Conservation (phyloP, 1,284 basidiomycete species). For the Rhodotorula glutinis region DNA sequence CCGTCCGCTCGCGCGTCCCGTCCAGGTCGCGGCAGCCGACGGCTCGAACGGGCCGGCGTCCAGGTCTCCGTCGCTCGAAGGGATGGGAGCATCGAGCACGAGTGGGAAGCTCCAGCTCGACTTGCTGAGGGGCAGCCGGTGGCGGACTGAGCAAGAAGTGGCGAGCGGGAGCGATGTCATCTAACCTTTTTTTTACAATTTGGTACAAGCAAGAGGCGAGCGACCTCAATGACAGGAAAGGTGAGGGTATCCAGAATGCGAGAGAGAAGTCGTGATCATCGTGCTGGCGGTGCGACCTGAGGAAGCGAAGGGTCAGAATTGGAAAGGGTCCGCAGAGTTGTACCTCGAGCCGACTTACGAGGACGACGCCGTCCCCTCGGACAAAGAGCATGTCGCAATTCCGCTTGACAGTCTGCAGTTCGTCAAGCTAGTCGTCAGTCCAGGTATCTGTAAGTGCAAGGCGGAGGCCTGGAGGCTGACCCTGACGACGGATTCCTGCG, state of each 20-base stretch:
- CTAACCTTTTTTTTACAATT: not conserved
- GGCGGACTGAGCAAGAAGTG: slow-evolving; percentile 36
- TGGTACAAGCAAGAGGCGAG: no score
- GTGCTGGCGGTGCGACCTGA: slow-evolving; percentile 39
- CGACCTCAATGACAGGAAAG: no score
- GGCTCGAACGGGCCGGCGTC: not conserved
- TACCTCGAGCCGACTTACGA: no score
- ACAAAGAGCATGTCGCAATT: slow-evolving; percentile 99
- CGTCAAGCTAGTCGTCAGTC: not conserved
- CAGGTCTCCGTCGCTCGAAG: not conserved
- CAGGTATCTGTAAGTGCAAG: no score
- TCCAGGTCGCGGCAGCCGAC: not conserved
- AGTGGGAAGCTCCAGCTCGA: slow-evolving; percentile 32
- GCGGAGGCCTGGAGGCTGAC: slow-evolving; percentile 42
- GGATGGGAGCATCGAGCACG: slow-evolving; percentile 10
- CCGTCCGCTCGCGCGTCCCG: not conserved
- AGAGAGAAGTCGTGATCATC: slow-evolving; percentile 5
- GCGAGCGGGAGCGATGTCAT: slow-evolving; percentile 38
- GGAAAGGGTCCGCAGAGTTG: no score
- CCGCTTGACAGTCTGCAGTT: slow-evolving; percentile 75
- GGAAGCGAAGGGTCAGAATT: not conserved
- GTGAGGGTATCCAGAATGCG: slow-evolving; percentile 8
- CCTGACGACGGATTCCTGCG: slow-evolving; percentile 50
- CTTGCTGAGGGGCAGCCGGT: slow-evolving; percentile 26
- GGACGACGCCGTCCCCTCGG: slow-evolving; percentile 70